Percentiles rank a stretch among this genome's conserved stretches.
phyloP scores from a whole-genome alignment of 148 eudicot genomes.

The Hydrangea macrophylla region DNA sequence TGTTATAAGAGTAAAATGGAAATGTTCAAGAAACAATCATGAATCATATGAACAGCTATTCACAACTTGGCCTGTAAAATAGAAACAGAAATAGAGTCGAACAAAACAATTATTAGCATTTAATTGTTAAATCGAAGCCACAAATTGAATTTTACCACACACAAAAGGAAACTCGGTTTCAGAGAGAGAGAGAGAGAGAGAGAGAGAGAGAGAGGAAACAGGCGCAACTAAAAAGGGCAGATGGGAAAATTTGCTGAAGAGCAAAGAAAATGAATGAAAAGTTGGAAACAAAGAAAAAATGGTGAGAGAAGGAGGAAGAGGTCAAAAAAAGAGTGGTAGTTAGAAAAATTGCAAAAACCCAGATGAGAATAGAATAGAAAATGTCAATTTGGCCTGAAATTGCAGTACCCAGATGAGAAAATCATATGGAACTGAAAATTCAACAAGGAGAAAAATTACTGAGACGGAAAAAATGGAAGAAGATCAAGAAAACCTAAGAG shows the following conservation, averaged over 20 bases:
- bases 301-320: too few species aligned
- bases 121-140: neutral
- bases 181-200: too few species aligned
- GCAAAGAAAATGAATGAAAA: too few species aligned
- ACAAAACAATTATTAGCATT: neutral
- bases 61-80: constrained; percentile 13
- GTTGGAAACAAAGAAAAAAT: neutral
- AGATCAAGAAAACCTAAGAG: neutral
- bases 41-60: neutral
- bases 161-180: neutral
- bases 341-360: constrained; percentile 1
- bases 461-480: neutral
- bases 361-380: neutral
- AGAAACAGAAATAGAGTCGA: neutral
- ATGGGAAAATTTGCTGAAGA: too few species aligned
- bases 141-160: neutral
- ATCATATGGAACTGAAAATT: neutral
- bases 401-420: neutral
- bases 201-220: too few species aligned
- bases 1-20: neutral
- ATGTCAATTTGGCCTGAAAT: neutral
- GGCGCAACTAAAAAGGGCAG: too few species aligned
- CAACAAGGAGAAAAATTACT: neutral
- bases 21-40: neutral
- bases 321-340: too few species aligned